Percentiles rank a stretch among this genome's conserved stretches.
Evolutionary conservation across 352 stramenopile genomes (phyloP).

Genomic region (Pythium grandisporangium): DNA sequence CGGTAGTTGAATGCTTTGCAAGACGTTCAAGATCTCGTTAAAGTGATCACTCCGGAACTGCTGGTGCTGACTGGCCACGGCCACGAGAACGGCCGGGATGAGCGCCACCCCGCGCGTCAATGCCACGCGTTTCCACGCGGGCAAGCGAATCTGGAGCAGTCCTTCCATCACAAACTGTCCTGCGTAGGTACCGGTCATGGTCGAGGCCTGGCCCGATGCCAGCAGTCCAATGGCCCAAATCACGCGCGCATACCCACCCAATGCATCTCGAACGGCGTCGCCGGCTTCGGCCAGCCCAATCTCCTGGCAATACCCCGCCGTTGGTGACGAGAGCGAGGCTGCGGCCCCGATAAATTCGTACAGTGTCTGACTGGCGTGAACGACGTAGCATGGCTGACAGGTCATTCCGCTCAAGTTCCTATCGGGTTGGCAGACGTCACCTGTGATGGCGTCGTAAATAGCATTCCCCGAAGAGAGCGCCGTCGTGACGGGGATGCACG

Average conservation of each 20-base stretch:
- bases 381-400: constrained; percentile 45
- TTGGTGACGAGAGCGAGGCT: constrained; percentile 5
- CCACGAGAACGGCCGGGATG: constrained; percentile 63
- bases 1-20: constrained; percentile 83
- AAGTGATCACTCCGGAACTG: constrained; percentile 55
- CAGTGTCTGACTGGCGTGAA: constrained; percentile 18
- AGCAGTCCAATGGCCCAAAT: constrained; percentile 89
- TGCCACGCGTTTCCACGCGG: constrained; percentile 74
- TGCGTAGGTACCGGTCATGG: constrained; percentile 92
- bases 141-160: constrained; percentile 82
- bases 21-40: constrained; percentile 77
- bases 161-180: constrained; percentile 93
- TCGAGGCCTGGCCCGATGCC: constrained; percentile 84
- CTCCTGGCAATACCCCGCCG: constrained; percentile 63
- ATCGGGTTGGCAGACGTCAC: constrained; percentile 39
- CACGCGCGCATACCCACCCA: constrained; percentile 50
- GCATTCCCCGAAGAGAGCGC: constrained; percentile 34
- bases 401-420: background rate
- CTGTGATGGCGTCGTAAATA: constrained; percentile 54
- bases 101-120: constrained; percentile 85
- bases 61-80: constrained; percentile 42
- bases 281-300: constrained; percentile 69
- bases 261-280: constrained; percentile 42
- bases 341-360: constrained; percentile 7
- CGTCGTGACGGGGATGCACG: constrained; percentile 43